These are phyloP conservation scores for Verticillium nonalfalfae DNA, from an alignment of 2,329 filamentous ascomycete genomes.

Conservation along the genomic window DNA sequence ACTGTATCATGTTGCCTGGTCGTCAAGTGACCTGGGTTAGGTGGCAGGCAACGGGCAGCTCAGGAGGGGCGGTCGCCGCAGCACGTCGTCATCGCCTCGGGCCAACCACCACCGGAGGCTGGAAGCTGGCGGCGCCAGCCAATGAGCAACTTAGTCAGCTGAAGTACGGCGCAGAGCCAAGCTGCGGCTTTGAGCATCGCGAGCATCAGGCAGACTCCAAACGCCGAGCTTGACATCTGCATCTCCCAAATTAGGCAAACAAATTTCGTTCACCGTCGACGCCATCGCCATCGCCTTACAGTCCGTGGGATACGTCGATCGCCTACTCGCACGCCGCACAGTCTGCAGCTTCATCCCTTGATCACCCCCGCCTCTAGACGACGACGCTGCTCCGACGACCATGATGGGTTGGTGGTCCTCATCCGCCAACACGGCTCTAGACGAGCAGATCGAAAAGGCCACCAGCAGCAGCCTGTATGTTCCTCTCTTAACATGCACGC, in stretches of 20 bases:
- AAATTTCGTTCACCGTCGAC: neutral
- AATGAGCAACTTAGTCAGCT: neutral
- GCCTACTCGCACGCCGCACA: neutral
- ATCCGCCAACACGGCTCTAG: conserved; percentile 81
- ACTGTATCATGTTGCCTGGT: neutral
- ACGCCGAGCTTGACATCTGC: neutral
- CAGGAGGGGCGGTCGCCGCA: neutral
- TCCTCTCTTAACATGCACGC: conserved; percentile 1
- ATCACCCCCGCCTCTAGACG: neutral
- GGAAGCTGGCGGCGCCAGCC: neutral
- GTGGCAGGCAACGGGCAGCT: neutral
- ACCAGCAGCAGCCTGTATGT: conserved; percentile 87
- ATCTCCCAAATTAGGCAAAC: neutral
- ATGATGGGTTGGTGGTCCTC: conserved; percentile 97
- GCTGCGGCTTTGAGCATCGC: neutral
- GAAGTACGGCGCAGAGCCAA: neutral
- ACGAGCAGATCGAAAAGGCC: conserved; percentile 94
- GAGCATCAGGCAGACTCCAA: neutral
- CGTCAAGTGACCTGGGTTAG: neutral
- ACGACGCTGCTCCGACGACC: conserved; percentile 16
- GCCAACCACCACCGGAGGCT: neutral
- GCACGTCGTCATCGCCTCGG: neutral
- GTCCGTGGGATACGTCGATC: neutral
- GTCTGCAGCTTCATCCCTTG: neutral
- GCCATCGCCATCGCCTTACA: neutral